A percentile compares a stretch with the other conserved stretches of the same genome.
Evolutionary conservation across 1,284 basidiomycete genomes (phyloP).

Genomic region (Ceratobasidium sp.): DNA sequence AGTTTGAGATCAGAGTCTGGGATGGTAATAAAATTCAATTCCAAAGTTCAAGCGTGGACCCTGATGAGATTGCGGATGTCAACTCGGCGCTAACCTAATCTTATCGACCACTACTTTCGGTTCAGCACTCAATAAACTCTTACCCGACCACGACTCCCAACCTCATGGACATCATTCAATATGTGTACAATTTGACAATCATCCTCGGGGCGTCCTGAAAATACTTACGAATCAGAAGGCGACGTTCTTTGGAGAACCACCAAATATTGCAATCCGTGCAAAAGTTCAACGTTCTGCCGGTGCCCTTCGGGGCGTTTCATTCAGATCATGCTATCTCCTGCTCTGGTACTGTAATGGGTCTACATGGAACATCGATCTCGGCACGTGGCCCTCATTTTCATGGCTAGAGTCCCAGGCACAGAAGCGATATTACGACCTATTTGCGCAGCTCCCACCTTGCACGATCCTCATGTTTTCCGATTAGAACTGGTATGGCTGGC

Average conservation of each 20-base stretch:
- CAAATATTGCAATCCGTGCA: neutral
- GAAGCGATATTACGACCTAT: no score
- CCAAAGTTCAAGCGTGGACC: conserved; percentile 27
- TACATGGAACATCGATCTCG: neutral
- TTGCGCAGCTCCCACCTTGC: no score
- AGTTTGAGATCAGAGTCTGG: neutral
- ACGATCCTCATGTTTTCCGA: conserved; percentile 1
- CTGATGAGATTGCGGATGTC: conserved; percentile 13
- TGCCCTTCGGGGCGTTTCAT: neutral
- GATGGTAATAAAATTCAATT: conserved; percentile 6
- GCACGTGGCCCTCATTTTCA: neutral
- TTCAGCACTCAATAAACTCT: no score
- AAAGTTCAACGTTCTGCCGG: neutral
- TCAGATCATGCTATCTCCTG: neutral
- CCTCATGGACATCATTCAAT: neutral
- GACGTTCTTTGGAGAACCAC: conserved; percentile 3
- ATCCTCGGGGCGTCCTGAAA: neutral
- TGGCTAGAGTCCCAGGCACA: no score
- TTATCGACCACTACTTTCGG: conserved; percentile 3
- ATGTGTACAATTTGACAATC: neutral
- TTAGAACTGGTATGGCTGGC: neutral
- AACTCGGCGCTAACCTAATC: conserved; percentile 12
- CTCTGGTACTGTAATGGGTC: neutral
- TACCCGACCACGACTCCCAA: no score
- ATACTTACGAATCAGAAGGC: conserved; percentile 10